A percentile compares a stretch with the other conserved stretches of the same genome.
Conservation (phyloP, 2,329 filamentous ascomycete genomes). For the Cytospora schulzeri region DNA sequence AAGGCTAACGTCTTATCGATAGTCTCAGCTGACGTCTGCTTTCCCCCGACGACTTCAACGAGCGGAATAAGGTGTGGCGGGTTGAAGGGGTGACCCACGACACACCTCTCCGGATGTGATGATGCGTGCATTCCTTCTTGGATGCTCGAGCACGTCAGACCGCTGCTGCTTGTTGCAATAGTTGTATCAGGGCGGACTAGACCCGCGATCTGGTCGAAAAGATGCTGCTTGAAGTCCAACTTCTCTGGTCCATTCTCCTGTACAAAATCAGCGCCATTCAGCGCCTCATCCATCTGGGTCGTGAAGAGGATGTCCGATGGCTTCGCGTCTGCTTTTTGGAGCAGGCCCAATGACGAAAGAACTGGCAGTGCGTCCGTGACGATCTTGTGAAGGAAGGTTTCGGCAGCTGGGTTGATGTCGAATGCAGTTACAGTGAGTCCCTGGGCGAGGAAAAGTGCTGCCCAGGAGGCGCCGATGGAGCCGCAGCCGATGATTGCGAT, state of each 20-base stretch:
- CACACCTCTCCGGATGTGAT: conserved; percentile 37
- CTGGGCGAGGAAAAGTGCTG: conserved; percentile 38
- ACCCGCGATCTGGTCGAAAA: conserved; percentile 40
- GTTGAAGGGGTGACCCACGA: conserved; percentile 52
- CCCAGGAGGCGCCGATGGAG: conserved; percentile 43
- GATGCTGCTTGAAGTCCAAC: conserved; percentile 41
- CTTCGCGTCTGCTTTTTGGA: conserved; percentile 25
- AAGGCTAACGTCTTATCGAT: conserved; percentile 39
- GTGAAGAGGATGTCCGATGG: conserved; percentile 24
- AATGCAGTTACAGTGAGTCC: conserved; percentile 42
- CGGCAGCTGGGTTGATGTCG: conserved; percentile 42
- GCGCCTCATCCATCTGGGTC: conserved; percentile 17
- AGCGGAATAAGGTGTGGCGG: conserved; percentile 51
- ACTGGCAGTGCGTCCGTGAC: conserved; percentile 22
- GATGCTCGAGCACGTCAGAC: conserved; percentile 39
- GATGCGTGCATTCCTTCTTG: conserved; percentile 30
- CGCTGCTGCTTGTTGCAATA: conserved; percentile 44
- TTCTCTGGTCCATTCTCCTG: conserved; percentile 46
- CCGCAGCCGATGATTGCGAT: conserved; percentile 39
- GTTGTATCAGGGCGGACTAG: conserved; percentile 37
- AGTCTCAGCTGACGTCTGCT: conserved; percentile 33
- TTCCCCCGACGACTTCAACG: conserved; percentile 47
- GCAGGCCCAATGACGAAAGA: conserved; percentile 20
- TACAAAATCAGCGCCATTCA: conserved; percentile 37
- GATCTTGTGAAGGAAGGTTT: conserved; percentile 29